Conservation (phyloP, 345 rosid genomes). For the Citrus australasica region DNA sequence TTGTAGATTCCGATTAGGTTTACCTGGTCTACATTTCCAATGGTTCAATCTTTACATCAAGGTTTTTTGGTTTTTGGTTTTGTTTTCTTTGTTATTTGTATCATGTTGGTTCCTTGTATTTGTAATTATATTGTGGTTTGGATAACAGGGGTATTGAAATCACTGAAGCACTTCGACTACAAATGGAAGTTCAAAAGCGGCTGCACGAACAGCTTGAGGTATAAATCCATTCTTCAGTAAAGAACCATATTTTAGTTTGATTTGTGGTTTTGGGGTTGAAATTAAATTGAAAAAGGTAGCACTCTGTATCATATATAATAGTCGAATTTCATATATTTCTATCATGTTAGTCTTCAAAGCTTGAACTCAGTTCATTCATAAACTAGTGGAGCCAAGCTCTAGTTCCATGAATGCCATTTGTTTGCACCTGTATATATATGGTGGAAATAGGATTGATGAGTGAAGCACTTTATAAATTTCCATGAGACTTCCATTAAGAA, state of each 20-base stretch:
- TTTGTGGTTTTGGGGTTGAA: not conserved
- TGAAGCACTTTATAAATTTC: not conserved
- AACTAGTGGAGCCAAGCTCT: not conserved
- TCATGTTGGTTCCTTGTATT: not conserved
- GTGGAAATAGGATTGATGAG: not conserved
- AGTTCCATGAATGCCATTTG: not conserved
- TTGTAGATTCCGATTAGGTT: not conserved
- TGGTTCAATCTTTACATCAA: not conserved
- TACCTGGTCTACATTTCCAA: not conserved
- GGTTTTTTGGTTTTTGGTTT: not conserved
- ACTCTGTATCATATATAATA: not conserved
- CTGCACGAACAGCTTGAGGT: slow-evolving; percentile 98
- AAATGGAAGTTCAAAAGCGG: slow-evolving; percentile 88
- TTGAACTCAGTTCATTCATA: not conserved
- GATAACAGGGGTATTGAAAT: slow-evolving; percentile 61
- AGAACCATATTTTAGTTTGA: not conserved
- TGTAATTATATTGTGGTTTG: slow-evolving; percentile 7
- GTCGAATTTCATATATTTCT: not conserved
- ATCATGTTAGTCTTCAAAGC: not conserved
- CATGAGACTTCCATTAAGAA: not conserved
- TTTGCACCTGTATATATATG: not conserved
- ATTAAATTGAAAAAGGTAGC: not conserved
- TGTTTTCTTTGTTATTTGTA: too few species aligned
- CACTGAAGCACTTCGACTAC: slow-evolving; percentile 84
- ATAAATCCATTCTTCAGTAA: slow-evolving; percentile 16